These are phyloP conservation scores for Raphanus raphanistrum DNA, from an alignment of 345 rosid species.

Conservation along the genomic window DNA sequence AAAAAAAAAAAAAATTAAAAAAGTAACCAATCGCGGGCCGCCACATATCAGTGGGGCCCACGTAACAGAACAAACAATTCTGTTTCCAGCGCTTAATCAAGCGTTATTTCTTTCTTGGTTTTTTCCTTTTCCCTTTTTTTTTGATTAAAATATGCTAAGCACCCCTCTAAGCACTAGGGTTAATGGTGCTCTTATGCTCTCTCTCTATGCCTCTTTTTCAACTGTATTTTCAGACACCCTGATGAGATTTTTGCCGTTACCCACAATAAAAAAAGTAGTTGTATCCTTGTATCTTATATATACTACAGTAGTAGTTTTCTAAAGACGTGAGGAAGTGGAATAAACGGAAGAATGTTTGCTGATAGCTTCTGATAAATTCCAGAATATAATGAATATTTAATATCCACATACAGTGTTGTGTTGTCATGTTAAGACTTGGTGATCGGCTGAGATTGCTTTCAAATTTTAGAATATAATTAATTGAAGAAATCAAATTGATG, in stretches of 20 bases:
- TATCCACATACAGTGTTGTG: slow-evolving; percentile 12
- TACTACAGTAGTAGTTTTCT: background rate
- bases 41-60: no score
- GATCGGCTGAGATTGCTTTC: background rate
- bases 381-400: background rate
- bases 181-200: background rate
- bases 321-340: slow-evolving; percentile 15
- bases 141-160: no score
- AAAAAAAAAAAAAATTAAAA: no score
- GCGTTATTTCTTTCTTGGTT: no score
- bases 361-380: slow-evolving; percentile 5
- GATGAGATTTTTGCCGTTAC: slow-evolving; percentile 21
- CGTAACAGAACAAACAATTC: no score
- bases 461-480: background rate
- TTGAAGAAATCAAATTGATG: slow-evolving; percentile 10
- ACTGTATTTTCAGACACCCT: slow-evolving; percentile 20
- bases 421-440: slow-evolving; percentile 19
- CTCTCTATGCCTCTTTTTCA: slow-evolving; percentile 9
- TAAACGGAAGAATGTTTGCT: background rate
- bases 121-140: no score
- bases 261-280: slow-evolving; percentile 2
- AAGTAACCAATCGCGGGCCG: no score
- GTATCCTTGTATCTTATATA: background rate
- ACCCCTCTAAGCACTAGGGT: no score
- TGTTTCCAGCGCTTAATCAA: no score